These are phyloP conservation scores for Linum trigynum DNA, from an alignment of 345 rosid genomes.

Conservation along the genomic window DNA sequence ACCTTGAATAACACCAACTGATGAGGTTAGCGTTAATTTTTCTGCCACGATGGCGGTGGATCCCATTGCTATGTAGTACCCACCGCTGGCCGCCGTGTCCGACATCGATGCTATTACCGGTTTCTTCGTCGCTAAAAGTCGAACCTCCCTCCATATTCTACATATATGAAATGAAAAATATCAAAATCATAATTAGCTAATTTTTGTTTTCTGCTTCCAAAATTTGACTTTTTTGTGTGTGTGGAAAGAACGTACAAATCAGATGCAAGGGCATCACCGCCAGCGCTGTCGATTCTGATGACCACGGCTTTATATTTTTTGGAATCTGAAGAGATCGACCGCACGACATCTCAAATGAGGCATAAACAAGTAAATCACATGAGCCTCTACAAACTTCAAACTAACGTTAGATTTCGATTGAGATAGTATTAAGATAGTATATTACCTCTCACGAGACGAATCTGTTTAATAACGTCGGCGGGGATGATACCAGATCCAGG, in stretches of 20 bases:
- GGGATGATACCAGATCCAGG: conserved; percentile 61
- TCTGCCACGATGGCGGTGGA: conserved; percentile 65
- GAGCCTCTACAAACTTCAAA: neutral
- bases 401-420: no score
- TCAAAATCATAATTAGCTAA: conserved; percentile 5
- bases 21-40: conserved; percentile 72
- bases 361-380: neutral
- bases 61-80: conserved; percentile 97
- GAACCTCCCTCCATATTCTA: conserved; percentile 96
- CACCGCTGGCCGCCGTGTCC: conserved; percentile 95
- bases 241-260: conserved; percentile 70
- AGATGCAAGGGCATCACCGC: conserved; percentile 97
- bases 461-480: conserved; percentile 76
- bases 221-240: no score
- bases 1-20: conserved; percentile 94
- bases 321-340: conserved; percentile 34
- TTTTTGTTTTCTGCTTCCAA: no score
- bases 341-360: neutral
- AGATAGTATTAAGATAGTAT: no score
- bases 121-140: conserved; percentile 62
- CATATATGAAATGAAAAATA: neutral
- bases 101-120: conserved; percentile 90
- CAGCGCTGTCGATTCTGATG: conserved; percentile 87
- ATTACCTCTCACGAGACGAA: conserved; percentile 72
- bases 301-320: conserved; percentile 76